phyloP scores from a whole-genome alignment of 2,329 filamentous ascomycete species.

The Ustulina deusta region DNA sequence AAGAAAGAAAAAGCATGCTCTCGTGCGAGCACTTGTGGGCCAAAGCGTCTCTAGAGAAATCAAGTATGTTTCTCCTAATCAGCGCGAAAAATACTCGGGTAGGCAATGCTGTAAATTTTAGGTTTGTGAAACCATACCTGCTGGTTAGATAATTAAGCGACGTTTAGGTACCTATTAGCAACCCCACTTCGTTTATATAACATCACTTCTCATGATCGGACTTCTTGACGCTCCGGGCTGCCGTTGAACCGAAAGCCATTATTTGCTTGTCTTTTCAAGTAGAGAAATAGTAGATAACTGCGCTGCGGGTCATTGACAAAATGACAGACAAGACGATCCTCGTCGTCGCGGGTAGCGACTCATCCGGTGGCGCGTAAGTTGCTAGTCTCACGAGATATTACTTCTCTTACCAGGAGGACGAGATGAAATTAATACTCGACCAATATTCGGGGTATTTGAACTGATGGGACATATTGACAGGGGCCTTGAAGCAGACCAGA shows the following conservation, averaged over 20 bases:
- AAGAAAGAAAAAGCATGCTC: not conserved
- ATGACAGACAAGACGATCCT: conserved; percentile 70
- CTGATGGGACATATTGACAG: conserved; percentile 58
- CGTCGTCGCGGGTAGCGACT: conserved; percentile 89
- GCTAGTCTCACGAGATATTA: conserved; percentile 17
- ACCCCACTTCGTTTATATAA: conserved; percentile 33
- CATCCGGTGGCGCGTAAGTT: conserved; percentile 85
- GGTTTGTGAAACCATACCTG: conserved; percentile 18
- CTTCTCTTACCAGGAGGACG: not conserved
- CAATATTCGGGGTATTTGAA: not conserved
- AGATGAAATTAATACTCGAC: not conserved
- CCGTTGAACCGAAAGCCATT: not conserved
- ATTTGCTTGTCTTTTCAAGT: not conserved
- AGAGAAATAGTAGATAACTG: not conserved
- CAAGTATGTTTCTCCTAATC: not conserved
- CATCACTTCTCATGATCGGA: conserved; percentile 10
- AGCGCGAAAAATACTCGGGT: not conserved
- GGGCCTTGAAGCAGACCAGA: conserved; percentile 94
- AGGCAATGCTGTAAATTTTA: not conserved
- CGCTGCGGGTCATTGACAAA: not conserved
- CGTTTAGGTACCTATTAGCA: conserved; percentile 25
- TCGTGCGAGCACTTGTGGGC: not conserved
- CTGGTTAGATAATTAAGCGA: conserved; percentile 25
- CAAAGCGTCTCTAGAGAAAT: not conserved
- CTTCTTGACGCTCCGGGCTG: not conserved